phyloP scores from a whole-genome alignment of 2,329 filamentous ascomycete genomes.

The Aureobasidium sp. region DNA sequence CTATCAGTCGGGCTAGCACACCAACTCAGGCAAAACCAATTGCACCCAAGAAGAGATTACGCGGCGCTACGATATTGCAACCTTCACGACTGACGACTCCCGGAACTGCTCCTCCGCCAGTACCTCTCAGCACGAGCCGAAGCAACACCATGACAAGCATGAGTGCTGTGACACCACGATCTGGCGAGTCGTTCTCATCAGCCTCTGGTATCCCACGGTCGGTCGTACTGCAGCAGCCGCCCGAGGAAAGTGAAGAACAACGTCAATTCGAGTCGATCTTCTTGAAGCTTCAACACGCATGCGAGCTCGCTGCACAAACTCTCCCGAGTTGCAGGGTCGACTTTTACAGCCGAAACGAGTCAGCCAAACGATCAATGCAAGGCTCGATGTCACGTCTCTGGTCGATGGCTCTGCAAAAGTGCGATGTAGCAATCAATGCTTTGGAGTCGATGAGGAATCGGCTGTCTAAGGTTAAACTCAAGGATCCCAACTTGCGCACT shows the following conservation, averaged over 20 bases:
- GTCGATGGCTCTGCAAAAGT: constrained; percentile 65
- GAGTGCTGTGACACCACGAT: constrained; percentile 59
- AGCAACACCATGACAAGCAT: constrained; percentile 48
- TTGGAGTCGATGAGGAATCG: constrained; percentile 65
- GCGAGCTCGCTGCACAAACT: constrained; percentile 64
- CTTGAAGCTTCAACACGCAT: constrained; percentile 64
- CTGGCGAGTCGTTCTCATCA: constrained; percentile 67
- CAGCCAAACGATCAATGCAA: constrained; percentile 37
- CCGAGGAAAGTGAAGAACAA: constrained; percentile 64
- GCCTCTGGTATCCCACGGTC: constrained; percentile 36
- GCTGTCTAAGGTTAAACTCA: constrained; percentile 74
- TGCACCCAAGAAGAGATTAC: constrained; percentile 36
- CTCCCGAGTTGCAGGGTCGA: constrained; percentile 65
- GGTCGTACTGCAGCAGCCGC: constrained; percentile 36
- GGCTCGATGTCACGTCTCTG: constrained; percentile 52
- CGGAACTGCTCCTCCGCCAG: constrained; percentile 32
- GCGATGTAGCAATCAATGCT: constrained; percentile 62
- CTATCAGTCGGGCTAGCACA: constrained; percentile 32
- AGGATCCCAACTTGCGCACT: constrained; percentile 68
- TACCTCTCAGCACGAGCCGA: constrained; percentile 44
- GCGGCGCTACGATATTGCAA: constrained; percentile 47
- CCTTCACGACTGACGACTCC: constrained; percentile 30
- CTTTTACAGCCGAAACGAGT: constrained; percentile 57
- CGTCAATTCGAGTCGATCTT: constrained; percentile 77
- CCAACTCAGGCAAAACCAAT: constrained; percentile 42